Base-by-base conservation (phyloP, 106 monocot species). In the Hemerocallis citrina region DNA sequence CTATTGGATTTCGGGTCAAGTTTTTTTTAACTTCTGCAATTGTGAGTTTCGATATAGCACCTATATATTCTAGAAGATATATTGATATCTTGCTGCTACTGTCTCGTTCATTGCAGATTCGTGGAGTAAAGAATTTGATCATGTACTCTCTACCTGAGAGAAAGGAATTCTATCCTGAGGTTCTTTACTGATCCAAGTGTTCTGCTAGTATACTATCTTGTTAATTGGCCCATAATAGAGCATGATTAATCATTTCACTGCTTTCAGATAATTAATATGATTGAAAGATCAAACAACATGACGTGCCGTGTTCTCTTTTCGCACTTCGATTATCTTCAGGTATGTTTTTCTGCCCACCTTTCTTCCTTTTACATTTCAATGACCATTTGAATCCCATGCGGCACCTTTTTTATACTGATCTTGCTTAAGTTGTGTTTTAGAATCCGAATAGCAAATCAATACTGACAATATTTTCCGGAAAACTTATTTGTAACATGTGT, bases 141-240 rank as follows among this genome's bases (percentile, higher is more conserved):
- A 69, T 95, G 24, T 95, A 90, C 52, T 95, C 89, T 48, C 76
- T 95, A 7, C 95, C 95, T 5, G 95, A 90, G 66, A 82, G 86
- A 72, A 86, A 81, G 51, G 95, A 95, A 47, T 95, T 95, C 62
- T 95, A 95, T 46, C 68, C 81, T 42, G 95, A 95, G 78, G 89
- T 95, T 27, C 24, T 47, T 11, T n/a, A 9, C 34, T 27, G 22
- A 27, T 8, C 16, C 6, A n/a, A n/a, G n/a, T 37, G 34, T 47
- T 64, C 20, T 10, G 1, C 13, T 12, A 44, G 8, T 17, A 31
- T 31, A 31, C 13, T 16, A 45, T 47, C 11, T 5, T 17, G n/a
- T 51, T 46, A n/a, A n/a, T n/a, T n/a, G n/a, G n/a, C n/a, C n/a
- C n/a, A n/a, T n/a, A n/a, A 47, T 10, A 0, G n/a, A 1, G 20